phyloP scores from a whole-genome alignment of 495 filamentous ascomycete species.

The Hyaloscypha hepaticicola region DNA sequence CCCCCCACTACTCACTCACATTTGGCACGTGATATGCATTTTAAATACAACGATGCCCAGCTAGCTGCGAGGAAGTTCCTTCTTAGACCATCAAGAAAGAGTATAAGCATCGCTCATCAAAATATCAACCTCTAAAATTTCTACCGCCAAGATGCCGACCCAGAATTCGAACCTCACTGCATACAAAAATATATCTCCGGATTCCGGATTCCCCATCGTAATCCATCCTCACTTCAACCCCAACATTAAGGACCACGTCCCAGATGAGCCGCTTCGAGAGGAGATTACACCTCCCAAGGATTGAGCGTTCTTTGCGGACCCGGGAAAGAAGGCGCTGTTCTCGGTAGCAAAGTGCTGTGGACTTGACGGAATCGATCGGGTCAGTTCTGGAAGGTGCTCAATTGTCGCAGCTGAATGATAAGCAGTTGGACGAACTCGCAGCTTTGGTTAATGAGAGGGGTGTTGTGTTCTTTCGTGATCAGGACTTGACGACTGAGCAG shows the following conservation, averaged over 20 bases:
- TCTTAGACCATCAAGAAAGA: no score
- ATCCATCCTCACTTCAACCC: background rate
- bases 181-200: background rate
- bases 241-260: background rate
- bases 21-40: background rate
- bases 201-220: background rate
- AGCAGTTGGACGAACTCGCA: constrained; percentile 47
- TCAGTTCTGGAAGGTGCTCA: background rate
- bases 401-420: constrained; percentile 37
- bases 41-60: background rate
- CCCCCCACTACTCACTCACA: background rate
- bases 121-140: background rate
- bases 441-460: constrained; percentile 46
- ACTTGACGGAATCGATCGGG: background rate
- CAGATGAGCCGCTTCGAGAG: background rate
- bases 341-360: background rate
- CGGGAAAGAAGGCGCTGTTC: background rate
- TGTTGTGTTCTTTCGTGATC: constrained; percentile 50
- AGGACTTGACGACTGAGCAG: constrained; percentile 49
- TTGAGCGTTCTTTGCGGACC: background rate
- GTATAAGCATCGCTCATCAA: no score
- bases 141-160: background rate
- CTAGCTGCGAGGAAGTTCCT: background rate
- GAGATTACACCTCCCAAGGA: background rate
- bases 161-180: background rate